These are phyloP conservation scores for Epithemia pelagica DNA, from an alignment of 108 stramenopile genomes.

Conservation along the genomic window DNA sequence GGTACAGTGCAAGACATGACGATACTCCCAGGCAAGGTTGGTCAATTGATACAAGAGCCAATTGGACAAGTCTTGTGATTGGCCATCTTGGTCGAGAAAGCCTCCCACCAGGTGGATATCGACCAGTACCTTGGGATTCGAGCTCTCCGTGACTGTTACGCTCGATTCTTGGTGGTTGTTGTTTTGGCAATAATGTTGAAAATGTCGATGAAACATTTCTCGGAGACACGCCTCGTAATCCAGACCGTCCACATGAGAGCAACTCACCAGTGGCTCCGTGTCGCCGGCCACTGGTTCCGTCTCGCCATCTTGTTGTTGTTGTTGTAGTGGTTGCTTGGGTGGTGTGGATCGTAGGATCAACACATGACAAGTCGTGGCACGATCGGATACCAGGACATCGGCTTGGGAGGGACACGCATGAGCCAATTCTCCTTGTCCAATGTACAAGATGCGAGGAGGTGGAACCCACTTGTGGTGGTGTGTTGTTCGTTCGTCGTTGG, in stretches of 20 bases:
- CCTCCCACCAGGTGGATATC: constrained; percentile 78
- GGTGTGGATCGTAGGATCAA: constrained; percentile 53
- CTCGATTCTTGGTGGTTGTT: constrained; percentile 31
- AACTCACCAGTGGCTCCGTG: constrained; percentile 28
- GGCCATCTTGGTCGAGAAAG: constrained; percentile 47
- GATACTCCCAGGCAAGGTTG: constrained; percentile 34
- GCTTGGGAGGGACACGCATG: constrained; percentile 27
- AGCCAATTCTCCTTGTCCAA: constrained; percentile 45
- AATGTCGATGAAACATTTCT: constrained; percentile 52
- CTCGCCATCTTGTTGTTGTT: not conserved
- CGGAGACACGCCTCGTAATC: constrained; percentile 52
- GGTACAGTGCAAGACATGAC: constrained; percentile 35
- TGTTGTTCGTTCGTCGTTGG: not conserved
- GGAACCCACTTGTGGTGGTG: not conserved
- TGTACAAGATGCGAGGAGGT: constrained; percentile 32
- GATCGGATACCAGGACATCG: constrained; percentile 54
- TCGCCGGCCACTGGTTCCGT: not conserved
- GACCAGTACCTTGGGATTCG: constrained; percentile 28
- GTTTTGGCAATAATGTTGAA: too few relatives aligned
- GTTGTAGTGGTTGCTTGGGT: not conserved
- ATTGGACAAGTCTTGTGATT: constrained; percentile 41
- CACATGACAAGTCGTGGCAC: constrained; percentile 84
- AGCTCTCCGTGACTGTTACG: not conserved
- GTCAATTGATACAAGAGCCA: constrained; percentile 51
- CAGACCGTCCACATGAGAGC: constrained; percentile 65